Evolutionary conservation across 805 yeast genomes (phyloP), one percentile per base, ranked within the genome.

Genomic region (Lachancea quebecensis): DNA sequence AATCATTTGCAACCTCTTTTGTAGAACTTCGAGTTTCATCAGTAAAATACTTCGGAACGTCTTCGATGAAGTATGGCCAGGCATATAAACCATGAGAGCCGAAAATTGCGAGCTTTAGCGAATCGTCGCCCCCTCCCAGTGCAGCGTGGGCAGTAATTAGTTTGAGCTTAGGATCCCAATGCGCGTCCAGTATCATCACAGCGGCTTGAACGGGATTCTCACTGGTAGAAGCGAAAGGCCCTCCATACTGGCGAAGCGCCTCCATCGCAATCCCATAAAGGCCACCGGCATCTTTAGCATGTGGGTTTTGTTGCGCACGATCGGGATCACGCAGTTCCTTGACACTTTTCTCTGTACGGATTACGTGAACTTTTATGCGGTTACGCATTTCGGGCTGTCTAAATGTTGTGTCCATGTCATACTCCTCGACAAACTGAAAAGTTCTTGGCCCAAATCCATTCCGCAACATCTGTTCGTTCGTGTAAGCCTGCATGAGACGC

Each of bases 81-180:
- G 95, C 78, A 61, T 85, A 90, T 10, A 88, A 53, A 0, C 95
- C 93, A 58, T 93, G 98, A 6, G 95, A 82, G 5, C 99, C 99
- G 65, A 90, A 91, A 9, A 93, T 88, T 1, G 95, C 98, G 44
- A 93, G 66, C 51, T 80, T 80, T 36, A 87, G 69, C 36, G 78
- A 69, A 35, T 74, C 81, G 21, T 74, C 73, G 10, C 93, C 93
- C 27, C 98, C 98, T 38, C 98, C 98, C 14, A 91, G 67, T 0
- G 98, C 98, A 2, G 97, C 97, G 66, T 93, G 98, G 2, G 88
- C 87, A 32, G 79, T 62, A 39, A 93, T 80, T 51, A 85, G 65
- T 15, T 78, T 70, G 29, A 67, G 64, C 35, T 66, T 56, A 2
- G 69, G 64, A 61, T 90, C 95, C 85, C 88, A 93, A 58, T 83